phyloP scores from a whole-genome alignment of 2,329 filamentous ascomycete genomes.

The Sclerotinia glacialis region DNA sequence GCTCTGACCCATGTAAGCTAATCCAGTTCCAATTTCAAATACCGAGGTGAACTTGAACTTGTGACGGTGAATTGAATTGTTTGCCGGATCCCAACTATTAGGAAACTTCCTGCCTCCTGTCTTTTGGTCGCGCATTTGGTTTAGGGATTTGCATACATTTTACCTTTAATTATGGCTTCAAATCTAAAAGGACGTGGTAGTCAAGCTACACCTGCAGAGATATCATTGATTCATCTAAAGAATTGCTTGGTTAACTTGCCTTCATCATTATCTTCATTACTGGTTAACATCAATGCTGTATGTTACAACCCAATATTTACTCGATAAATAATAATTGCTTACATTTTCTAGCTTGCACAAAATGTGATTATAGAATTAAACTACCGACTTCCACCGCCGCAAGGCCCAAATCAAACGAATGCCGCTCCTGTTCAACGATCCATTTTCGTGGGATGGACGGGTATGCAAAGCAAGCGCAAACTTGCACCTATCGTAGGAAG shows the following conservation, averaged over 20 bases:
- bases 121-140: neutral
- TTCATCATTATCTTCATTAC: slow-evolving; percentile 73
- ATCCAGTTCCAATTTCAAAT: slow-evolving; percentile 5
- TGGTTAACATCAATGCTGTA: slow-evolving; percentile 89
- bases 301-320: slow-evolving; percentile 40
- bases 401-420: slow-evolving; percentile 47
- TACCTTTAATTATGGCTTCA: slow-evolving; percentile 29
- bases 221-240: slow-evolving; percentile 83
- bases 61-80: slow-evolving; percentile 6
- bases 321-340: neutral
- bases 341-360: slow-evolving; percentile 67
- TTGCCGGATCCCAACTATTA: neutral
- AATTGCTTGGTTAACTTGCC: slow-evolving; percentile 95
- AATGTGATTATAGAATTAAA: slow-evolving; percentile 94
- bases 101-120: neutral
- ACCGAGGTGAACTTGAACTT: slow-evolving; percentile 15
- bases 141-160: slow-evolving; percentile 14
- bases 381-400: slow-evolving; percentile 60
- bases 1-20: neutral
- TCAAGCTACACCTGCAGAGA: slow-evolving; percentile 71
- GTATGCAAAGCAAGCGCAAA: slow-evolving; percentile 90
- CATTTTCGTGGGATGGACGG: slow-evolving; percentile 92
- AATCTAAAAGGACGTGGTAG: slow-evolving; percentile 44
- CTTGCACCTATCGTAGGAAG: slow-evolving; percentile 69
- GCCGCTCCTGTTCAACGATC: slow-evolving; percentile 58